Conservation (phyloP, 805 yeast genomes). For the Ogataea polymorpha region DNA sequence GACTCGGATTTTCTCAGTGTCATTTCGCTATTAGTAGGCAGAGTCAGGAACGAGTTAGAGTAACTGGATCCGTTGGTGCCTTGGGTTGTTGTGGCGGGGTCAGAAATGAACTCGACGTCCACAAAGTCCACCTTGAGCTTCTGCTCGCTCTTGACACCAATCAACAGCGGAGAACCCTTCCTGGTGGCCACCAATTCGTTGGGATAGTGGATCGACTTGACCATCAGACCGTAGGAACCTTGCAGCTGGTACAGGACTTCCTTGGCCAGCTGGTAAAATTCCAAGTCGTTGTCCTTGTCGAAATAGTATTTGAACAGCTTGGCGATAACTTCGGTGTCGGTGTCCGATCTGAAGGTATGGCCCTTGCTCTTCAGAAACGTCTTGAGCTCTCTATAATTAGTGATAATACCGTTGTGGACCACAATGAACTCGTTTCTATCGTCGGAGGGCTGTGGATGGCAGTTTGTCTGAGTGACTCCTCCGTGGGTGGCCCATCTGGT, state of each 20-base stretch:
- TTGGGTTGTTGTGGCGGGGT: conserved; percentile 40
- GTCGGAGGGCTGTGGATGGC: conserved; percentile 96
- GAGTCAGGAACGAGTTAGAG: conserved; percentile 15
- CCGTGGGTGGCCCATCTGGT: conserved; percentile 99
- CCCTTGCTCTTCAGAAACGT: conserved; percentile 81
- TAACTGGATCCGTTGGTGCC: conserved; percentile 12
- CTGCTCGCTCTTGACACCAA: conserved; percentile 95
- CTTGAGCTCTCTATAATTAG: conserved; percentile 89
- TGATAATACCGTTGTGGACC: conserved; percentile 97
- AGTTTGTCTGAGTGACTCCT: conserved; percentile 77
- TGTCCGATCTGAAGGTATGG: conserved; percentile 79
- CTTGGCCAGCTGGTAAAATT: conserved; percentile 89
- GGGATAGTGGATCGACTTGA: conserved; percentile 89
- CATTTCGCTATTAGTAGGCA: conserved; percentile 20
- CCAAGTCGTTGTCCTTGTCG: conserved; percentile 73
- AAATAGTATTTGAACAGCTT: conserved; percentile 88
- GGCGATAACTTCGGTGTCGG: conserved; percentile 98
- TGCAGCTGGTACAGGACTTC: conserved; percentile 89
- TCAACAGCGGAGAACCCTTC: conserved; percentile 95
- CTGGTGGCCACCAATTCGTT: conserved; percentile 95
- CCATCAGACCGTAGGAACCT: conserved; percentile 95
- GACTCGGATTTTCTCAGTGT: conserved; percentile 50
- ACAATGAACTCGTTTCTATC: conserved; percentile 77
- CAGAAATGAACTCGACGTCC: conserved; percentile 91
- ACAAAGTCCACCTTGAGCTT: conserved; percentile 97